Percentiles rank a stretch among this genome's conserved stretches.
Conservation (phyloP, 768 basidiomycete genomes). For the Tulasnella calospora region DNA sequence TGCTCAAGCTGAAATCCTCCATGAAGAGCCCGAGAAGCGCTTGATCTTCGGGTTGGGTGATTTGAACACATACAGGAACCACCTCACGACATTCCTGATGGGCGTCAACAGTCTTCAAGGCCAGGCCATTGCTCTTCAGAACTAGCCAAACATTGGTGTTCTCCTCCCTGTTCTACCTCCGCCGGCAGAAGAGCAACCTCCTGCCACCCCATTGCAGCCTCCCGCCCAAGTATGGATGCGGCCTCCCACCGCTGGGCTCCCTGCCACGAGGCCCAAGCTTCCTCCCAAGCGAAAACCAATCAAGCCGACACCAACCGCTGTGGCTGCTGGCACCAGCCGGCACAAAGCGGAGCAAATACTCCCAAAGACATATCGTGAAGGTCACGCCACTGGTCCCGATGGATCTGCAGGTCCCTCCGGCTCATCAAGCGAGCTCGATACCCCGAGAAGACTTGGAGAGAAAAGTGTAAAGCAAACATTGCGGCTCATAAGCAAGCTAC, state of each 20-base stretch:
- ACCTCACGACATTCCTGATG: constrained; percentile 5
- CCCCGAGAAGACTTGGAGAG: constrained; percentile 13
- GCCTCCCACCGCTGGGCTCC: constrained; percentile 11
- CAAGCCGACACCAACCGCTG: neutral
- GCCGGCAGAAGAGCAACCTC: neutral
- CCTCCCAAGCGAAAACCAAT: neutral
- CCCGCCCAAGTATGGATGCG: neutral
- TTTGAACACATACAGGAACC: neutral
- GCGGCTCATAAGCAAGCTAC: neutral
- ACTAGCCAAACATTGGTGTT: neutral
- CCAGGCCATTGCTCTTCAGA: neutral
- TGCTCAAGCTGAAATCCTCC: constrained; percentile 2
- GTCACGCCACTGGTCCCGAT: neutral
- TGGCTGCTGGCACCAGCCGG: neutral
- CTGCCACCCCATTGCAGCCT: neutral
- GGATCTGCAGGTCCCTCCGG: constrained; percentile 1
- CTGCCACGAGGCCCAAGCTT: neutral
- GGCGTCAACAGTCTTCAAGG: neutral
- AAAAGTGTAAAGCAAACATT: constrained; percentile 5
- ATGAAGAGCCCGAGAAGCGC: neutral
- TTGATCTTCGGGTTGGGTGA: constrained; percentile 13
- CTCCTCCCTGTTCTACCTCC: neutral
- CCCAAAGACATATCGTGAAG: neutral
- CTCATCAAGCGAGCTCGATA: neutral
- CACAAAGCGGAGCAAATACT: neutral